A percentile compares a stretch with the other conserved stretches of the same genome.
Evolutionary conservation across 768 basidiomycete species (phyloP).

Genomic region (Lactarius indigo): DNA sequence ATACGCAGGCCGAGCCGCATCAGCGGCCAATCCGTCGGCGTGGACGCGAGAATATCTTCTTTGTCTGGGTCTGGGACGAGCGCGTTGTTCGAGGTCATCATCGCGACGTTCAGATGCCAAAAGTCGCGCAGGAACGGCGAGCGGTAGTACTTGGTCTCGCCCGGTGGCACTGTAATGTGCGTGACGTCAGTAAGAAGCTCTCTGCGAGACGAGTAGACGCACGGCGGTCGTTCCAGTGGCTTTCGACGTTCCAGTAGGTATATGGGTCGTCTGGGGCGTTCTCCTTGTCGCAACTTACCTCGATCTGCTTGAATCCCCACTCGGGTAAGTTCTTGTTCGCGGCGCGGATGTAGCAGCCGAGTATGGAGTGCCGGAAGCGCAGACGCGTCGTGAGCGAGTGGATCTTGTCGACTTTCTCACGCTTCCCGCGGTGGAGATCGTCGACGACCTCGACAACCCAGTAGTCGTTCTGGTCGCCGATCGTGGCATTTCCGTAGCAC

Average conservation of each 20-base stretch:
- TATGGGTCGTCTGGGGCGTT: conserved; percentile 76
- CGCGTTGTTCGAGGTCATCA: conserved; percentile 99
- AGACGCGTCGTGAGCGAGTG: conserved; percentile 90
- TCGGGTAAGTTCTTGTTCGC: conserved; percentile 87
- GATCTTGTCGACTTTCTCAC: conserved; percentile 58
- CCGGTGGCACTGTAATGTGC: conserved; percentile 51
- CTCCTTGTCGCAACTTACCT: conserved; percentile 90
- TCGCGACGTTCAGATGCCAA: conserved; percentile 98
- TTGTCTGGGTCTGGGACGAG: conserved; percentile 97
- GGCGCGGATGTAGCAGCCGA: conserved; percentile 88
- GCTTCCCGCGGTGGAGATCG: conserved; percentile 66
- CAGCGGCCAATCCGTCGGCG: conserved; percentile 92
- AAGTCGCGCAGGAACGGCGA: conserved; percentile 97
- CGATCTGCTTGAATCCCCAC: conserved; percentile 99
- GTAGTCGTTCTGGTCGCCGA: conserved; percentile 87
- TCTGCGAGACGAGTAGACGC: conserved; percentile 35
- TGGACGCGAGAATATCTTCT: conserved; percentile 94
- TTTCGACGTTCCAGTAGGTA: conserved; percentile 98
- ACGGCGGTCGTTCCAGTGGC: conserved; percentile 95
- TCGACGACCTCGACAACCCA: conserved; percentile 95
- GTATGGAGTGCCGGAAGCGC: conserved; percentile 70
- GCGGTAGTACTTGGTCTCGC: conserved; percentile 75
- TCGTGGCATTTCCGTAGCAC: conserved; percentile 85
- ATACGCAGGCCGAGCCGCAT: conserved; percentile 87
- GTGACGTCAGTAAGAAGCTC: not conserved